A percentile compares a stretch with the other conserved stretches of the same genome.
These are phyloP conservation scores for Fusarium sp. DNA, from an alignment of 2,329 filamentous ascomycete genomes.

Conservation along the genomic window DNA sequence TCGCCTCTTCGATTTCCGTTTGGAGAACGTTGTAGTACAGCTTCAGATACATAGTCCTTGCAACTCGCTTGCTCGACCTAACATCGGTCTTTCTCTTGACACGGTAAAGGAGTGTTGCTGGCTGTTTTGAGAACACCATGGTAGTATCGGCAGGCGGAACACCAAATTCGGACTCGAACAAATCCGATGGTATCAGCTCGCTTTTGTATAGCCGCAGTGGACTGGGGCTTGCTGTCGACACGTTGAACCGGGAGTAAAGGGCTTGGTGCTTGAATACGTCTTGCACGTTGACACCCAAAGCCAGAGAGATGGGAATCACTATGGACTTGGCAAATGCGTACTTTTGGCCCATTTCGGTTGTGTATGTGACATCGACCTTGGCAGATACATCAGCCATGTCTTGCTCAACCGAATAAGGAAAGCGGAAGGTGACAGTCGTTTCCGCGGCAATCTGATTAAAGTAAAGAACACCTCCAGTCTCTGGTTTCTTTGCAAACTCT, in stretches of 20 bases:
- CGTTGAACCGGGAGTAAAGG: constrained; percentile 90
- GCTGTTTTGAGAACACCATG: constrained; percentile 83
- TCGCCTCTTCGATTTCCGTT: constrained; percentile 73
- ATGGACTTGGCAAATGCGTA: constrained; percentile 62
- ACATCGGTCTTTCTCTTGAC: constrained; percentile 70
- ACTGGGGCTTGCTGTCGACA: constrained; percentile 81
- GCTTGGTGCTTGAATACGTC: constrained; percentile 89
- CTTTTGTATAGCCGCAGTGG: constrained; percentile 82
- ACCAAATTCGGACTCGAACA: constrained; percentile 75
- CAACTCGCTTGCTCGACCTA: constrained; percentile 50
- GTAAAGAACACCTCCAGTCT: constrained; percentile 67
- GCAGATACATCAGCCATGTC: constrained; percentile 78
- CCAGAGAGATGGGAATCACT: constrained; percentile 79
- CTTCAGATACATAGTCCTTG: constrained; percentile 72
- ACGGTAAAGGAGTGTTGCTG: constrained; percentile 84
- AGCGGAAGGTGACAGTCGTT: constrained; percentile 68
- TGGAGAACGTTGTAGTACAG: constrained; percentile 83
- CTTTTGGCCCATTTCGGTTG: constrained; percentile 70
- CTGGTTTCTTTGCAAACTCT: constrained; percentile 63
- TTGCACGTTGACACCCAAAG: constrained; percentile 94
- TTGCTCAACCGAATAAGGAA: constrained; percentile 88
- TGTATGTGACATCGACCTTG: constrained; percentile 81
- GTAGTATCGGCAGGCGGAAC: constrained; percentile 65
- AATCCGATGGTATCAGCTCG: constrained; percentile 76
- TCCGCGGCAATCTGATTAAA: constrained; percentile 63